These are phyloP conservation scores for Linum usitatissimum DNA, from an alignment of 345 rosid genomes.

Conservation along the genomic window DNA sequence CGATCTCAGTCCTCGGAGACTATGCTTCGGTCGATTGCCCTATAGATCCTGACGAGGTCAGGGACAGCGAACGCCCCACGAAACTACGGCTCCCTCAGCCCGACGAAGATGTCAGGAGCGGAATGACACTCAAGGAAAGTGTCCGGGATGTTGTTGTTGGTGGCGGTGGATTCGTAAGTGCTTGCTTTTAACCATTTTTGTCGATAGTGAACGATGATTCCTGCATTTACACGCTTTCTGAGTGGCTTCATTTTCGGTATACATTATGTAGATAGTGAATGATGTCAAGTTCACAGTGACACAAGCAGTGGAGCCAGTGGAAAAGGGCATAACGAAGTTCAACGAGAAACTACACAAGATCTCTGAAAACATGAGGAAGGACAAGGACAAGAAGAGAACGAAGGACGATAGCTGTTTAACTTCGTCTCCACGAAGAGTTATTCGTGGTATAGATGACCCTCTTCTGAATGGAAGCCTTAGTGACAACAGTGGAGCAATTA, in stretches of 20 bases:
- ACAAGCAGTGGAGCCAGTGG: conserved; percentile 96
- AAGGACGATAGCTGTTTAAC: conserved; percentile 82
- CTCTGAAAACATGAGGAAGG: conserved; percentile 78
- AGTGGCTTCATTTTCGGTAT: conserved; percentile 11
- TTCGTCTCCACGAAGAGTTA: conserved; percentile 54
- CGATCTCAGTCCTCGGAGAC: conserved; percentile 87
- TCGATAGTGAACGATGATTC: background rate
- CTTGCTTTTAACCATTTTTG: conserved; percentile 6
- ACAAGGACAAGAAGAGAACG: conserved; percentile 65
- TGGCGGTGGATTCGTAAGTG: conserved; percentile 87
- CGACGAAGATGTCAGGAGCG: conserved; percentile 52
- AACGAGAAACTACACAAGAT: conserved; percentile 79
- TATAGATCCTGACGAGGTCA: conserved; percentile 88
- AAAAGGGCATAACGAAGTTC: conserved; percentile 83
- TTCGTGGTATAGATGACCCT: conserved; percentile 93
- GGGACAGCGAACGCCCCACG: conserved; percentile 97
- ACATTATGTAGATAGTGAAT: conserved; percentile 60
- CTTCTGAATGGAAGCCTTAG: conserved; percentile 82
- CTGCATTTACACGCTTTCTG: conserved; percentile 6
- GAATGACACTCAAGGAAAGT: conserved; percentile 88
- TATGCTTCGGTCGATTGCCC: conserved; percentile 90
- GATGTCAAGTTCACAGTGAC: conserved; percentile 90
- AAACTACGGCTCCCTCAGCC: conserved; percentile 88
- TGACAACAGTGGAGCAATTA: conserved; percentile 61
- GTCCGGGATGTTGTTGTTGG: conserved; percentile 85